Evolutionary conservation across 345 rosid genomes (phyloP).

Genomic region (Psidium guajava): DNA sequence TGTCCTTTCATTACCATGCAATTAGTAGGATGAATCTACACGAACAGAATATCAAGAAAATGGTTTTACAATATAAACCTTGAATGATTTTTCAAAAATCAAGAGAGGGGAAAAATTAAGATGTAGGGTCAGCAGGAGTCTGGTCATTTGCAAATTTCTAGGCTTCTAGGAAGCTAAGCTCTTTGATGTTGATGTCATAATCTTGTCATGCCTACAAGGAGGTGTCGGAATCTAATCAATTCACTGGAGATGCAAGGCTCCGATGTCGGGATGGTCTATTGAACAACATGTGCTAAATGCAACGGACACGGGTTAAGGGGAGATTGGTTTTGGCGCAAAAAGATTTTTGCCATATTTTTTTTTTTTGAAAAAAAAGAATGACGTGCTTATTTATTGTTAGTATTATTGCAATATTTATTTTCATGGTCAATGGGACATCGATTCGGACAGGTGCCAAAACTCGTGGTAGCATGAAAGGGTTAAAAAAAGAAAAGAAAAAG

Average conservation of each 20-base stretch:
- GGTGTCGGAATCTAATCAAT: too few relatives aligned
- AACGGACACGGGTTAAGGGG: neutral
- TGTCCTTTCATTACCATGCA: too few relatives aligned
- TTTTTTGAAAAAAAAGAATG: too few relatives aligned
- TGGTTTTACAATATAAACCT: neutral
- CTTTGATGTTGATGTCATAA: rapidly evolving
- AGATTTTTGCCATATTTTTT: too few relatives aligned
- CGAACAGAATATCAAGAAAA: too few relatives aligned
- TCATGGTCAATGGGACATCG: too few relatives aligned
- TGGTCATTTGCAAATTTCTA: neutral
- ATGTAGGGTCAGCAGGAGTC: neutral
- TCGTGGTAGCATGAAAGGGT: too few relatives aligned
- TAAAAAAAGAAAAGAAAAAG: too few relatives aligned
- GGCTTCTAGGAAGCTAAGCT: neutral
- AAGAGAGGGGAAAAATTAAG: neutral
- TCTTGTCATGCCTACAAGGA: rapidly evolving
- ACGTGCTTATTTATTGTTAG: too few relatives aligned
- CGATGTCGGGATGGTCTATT: rapidly evolving
- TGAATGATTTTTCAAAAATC: neutral
- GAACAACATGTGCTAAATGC: neutral
- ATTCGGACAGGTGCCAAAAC: too few relatives aligned
- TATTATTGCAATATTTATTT: too few relatives aligned
- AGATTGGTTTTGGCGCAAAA: too few relatives aligned
- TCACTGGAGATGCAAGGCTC: neutral
- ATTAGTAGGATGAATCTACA: neutral